A percentile compares a stretch with the other conserved stretches of the same genome.
Conservation (phyloP, 805 yeast genomes). For the Barnettozyma botsteinii region DNA sequence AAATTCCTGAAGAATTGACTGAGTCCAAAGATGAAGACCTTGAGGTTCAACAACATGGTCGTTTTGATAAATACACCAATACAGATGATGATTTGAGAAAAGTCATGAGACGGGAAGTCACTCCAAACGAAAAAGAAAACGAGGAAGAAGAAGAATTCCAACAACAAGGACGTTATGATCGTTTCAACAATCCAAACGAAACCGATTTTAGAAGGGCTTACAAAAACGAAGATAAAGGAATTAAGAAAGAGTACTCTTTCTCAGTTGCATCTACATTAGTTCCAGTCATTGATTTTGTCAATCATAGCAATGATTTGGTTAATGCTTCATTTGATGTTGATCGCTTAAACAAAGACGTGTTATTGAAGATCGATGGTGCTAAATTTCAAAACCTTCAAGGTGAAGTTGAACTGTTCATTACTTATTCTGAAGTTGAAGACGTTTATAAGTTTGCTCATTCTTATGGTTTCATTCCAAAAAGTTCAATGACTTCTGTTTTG, state of each 20-base stretch:
- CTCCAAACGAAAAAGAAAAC: constrained; percentile 4
- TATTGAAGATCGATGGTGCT: constrained; percentile 29
- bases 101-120: constrained; percentile 2
- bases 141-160: constrained; percentile 1
- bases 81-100: constrained; percentile 4
- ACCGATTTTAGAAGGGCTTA: constrained; percentile 8
- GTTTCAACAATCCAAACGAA: constrained; percentile 2
- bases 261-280: constrained; percentile 50
- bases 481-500: constrained; percentile 13
- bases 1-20: constrained; percentile 45
- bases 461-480: constrained; percentile 43
- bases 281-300: constrained; percentile 63
- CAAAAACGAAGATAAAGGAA: constrained; percentile 2
- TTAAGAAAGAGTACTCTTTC: constrained; percentile 31
- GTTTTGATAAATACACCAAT: constrained; percentile 5
- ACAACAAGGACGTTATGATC: constrained; percentile 7
- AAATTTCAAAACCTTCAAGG: constrained; percentile 2
- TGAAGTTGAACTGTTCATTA: constrained; percentile 36
- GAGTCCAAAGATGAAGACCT: background rate
- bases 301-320: constrained; percentile 41
- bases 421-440: constrained; percentile 41
- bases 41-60: constrained; percentile 3
- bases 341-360: constrained; percentile 35
- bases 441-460: constrained; percentile 32
- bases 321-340: constrained; percentile 63